Evolutionary conservation across 2,329 filamentous ascomycete species (phyloP), one percentile per base, ranked within the genome.

Genomic region (Plectosphaerella plurivora): DNA sequence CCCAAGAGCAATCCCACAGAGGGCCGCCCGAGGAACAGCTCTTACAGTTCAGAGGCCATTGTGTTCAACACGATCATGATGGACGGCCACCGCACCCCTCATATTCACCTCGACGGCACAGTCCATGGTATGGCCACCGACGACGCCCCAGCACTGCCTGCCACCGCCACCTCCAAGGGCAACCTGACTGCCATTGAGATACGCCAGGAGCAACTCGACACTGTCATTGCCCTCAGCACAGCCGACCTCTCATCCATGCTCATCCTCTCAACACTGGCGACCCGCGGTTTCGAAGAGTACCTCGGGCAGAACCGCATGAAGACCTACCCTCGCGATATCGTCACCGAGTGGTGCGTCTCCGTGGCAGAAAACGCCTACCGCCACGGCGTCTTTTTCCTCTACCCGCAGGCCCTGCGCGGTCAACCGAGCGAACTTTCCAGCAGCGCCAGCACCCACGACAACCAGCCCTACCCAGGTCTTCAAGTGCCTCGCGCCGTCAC

Each of bases 351-450:
- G 56, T 50, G 49, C 4, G 49, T 56, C 6, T 52, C 52, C 18
- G 52, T 56, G 28, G 54, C 52, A 4, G 56, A 57, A 44, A 56
- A 56, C 28, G 51, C 51, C 5, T 45, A 55, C 20, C 50, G 56
- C 3, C 56, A 57, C 42, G 56, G 56, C 20, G 41, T 53, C 2
- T 56, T 56, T 33, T 57, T 57, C 44, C 28, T 57, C 4, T 36
- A 55, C n/a, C 18, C 47, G 28, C 54, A 56, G 33, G 33, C 52
- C 6, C 15, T 24, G 16, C 39, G 50, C 3, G 47, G 36, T 7
- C 41, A 51, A 5, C 41, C 37, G 51, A 55, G 22, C 50, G 28
- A 33, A 8, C 28, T 33, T 3, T 33, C 28, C 2, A 33, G 28
- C 28, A 33, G 28, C 28, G 28, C 28, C 28, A 33, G 28, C 28